Evolutionary conservation across 2,329 filamentous ascomycete species (phyloP), one percentile per base, ranked within the genome.

Genomic region (Anthostomella pinea): DNA sequence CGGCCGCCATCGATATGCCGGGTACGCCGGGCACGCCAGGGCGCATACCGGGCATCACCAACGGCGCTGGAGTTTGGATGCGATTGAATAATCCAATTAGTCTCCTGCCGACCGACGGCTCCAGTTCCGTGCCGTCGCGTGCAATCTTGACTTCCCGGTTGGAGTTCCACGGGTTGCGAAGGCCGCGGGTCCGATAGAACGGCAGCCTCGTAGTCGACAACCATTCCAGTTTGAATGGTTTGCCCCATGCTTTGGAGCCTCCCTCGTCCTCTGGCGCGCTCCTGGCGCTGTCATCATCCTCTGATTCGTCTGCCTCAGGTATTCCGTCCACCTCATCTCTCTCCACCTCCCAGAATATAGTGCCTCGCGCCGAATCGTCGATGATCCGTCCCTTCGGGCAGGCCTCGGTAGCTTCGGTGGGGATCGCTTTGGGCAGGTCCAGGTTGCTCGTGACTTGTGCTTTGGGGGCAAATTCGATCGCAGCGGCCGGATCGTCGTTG

Each of bases 61-160:
- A 41, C 2, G 56, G 46, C 2, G 49, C 54, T 6, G 70, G 63
- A 25, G 60, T 71, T 38, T 72, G 70, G 1, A 62, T 59, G 11
- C 73, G 67, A 51, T 87, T 83, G 62, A 97, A 96, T 53, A 96
- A 75, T 28, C 81, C 80, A 45, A 94, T 72, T 35, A 97, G 67
- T 52, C 79, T 79, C 52, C 80, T 79, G 5, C 90, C 91, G 27
- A 95, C 77, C 19, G 72, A 77, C 18, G 90, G 86, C 62, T 97
- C 91, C 35, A 97, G 69, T 61, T 97, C 91, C 0, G 91, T 97
- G 2, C 91, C 91, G 54, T 97, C 91, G 53, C 91, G 77, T 16
- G 91, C 91, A 57, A 97, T 95, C 64, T 97, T 97, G 45, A 97
- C 87, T 58, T 97, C 91, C 34, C 91, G 73, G 56, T 96, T 95